Evolutionary conservation across 2,329 filamentous ascomycete genomes (phyloP).

Genomic region (Cucurbitaria berberidis): DNA sequence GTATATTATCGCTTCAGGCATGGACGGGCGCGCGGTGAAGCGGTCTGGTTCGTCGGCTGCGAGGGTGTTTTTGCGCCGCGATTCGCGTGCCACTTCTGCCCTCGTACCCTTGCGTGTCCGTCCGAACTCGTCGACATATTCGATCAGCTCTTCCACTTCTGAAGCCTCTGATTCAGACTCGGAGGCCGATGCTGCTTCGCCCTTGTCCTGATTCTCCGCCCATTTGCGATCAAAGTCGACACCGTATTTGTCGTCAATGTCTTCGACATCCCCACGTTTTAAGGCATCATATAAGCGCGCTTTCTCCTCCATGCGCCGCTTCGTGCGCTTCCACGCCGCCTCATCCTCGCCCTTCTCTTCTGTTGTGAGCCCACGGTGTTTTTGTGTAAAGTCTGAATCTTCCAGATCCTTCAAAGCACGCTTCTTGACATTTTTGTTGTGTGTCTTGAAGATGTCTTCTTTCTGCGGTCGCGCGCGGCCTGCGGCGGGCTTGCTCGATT

Average conservation of each 20-base stretch:
- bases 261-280: conserved; percentile 80
- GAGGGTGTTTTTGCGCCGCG: conserved; percentile 62
- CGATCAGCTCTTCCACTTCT: conserved; percentile 70
- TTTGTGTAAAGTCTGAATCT: conserved; percentile 64
- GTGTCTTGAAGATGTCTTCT: conserved; percentile 70
- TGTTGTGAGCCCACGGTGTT: conserved; percentile 65
- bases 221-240: conserved; percentile 98
- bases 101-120: conserved; percentile 76
- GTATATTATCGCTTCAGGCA: conserved; percentile 76
- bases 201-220: conserved; percentile 68
- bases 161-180: conserved; percentile 40
- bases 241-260: conserved; percentile 67
- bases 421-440: conserved; percentile 68
- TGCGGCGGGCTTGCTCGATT: conserved; percentile 51
- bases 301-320: conserved; percentile 87
- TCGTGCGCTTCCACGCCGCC: conserved; percentile 67
- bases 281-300: conserved; percentile 85
- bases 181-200: conserved; percentile 51
- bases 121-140: conserved; percentile 92
- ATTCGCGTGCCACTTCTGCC: conserved; percentile 69
- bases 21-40: conserved; percentile 70
- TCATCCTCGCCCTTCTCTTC: conserved; percentile 62
- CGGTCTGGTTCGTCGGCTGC: conserved; percentile 67
- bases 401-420: conserved; percentile 67
- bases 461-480: conserved; percentile 65